Evolutionary conservation across 73 alveolate species (phyloP).

Genomic region (Paramecium octaurelia): DNA sequence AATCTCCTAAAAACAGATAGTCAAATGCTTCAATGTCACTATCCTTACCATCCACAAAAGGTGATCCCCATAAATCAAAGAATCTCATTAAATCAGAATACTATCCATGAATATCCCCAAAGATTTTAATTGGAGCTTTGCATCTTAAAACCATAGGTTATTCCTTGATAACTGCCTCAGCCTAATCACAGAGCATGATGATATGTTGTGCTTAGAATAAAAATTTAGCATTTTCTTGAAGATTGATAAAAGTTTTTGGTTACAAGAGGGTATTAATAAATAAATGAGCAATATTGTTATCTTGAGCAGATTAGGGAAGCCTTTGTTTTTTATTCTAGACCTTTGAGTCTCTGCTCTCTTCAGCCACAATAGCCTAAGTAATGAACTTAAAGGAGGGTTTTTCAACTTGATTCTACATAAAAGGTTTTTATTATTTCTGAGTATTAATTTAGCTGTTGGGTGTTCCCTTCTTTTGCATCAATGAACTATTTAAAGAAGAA

Average conservation of each 20-base stretch:
- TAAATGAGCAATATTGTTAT: slow-evolving; percentile 33
- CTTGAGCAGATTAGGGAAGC: not conserved
- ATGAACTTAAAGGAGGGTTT: not conserved
- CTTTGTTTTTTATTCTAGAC: not conserved
- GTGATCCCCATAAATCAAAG: slow-evolving; percentile 92
- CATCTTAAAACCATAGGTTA: slow-evolving; percentile 65
- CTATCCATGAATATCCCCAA: slow-evolving; percentile 96
- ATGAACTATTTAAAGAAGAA: slow-evolving; percentile 61
- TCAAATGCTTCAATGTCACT: slow-evolving; percentile 90
- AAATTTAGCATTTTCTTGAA: slow-evolving; percentile 64
- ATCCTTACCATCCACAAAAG: slow-evolving; percentile 74
- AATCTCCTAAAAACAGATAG: slow-evolving; percentile 95
- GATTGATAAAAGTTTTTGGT: slow-evolving; percentile 67
- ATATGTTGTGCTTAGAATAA: slow-evolving; percentile 62
- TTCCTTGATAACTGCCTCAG: slow-evolving; percentile 64
- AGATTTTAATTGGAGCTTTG: slow-evolving; percentile 87
- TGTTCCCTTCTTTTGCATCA: slow-evolving; percentile 56
- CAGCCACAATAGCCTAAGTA: slow-evolving; percentile 29
- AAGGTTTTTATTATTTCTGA: slow-evolving; percentile 62
- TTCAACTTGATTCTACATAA: not conserved
- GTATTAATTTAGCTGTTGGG: not conserved
- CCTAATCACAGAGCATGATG: slow-evolving; percentile 63
- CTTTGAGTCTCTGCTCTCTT: not conserved
- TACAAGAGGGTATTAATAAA: slow-evolving; percentile 59
- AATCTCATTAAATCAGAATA: slow-evolving; percentile 93